phyloP scores from a whole-genome alignment of 768 basidiomycete species.

The Phlebiopsis gigantea region DNA sequence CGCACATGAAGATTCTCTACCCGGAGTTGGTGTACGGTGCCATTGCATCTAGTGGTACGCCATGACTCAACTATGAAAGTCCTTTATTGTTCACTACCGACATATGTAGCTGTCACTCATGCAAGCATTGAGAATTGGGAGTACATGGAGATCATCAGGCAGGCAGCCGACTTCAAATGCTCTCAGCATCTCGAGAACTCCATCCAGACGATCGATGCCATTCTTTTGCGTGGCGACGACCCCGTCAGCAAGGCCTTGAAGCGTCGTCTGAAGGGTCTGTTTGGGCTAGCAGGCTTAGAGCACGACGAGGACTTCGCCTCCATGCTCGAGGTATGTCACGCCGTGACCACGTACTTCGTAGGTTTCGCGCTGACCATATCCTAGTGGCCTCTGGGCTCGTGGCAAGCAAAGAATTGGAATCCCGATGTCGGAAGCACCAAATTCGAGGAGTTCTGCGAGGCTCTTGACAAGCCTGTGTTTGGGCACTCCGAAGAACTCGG shows the following conservation, averaged over 20 bases:
- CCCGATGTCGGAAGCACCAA: conserved; percentile 52
- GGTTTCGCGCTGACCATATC: not conserved
- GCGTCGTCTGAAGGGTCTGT: conserved; percentile 58
- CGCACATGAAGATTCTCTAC: conserved; percentile 84
- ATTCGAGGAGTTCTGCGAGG: conserved; percentile 67
- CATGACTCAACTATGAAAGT: not conserved
- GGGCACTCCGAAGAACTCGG: conserved; percentile 19
- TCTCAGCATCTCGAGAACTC: conserved; percentile 51
- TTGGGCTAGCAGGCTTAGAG: conserved; percentile 63
- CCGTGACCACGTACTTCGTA: not conserved
- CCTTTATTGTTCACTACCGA: conserved; percentile 1
- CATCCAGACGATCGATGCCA: conserved; percentile 54
- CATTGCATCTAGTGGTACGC: conserved; percentile 78
- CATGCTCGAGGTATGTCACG: conserved; percentile 46
- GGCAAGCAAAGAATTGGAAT: conserved; percentile 91
- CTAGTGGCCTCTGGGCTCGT: conserved; percentile 58
- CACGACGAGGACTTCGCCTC: conserved; percentile 79
- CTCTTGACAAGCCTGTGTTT: conserved; percentile 42
- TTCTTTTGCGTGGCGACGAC: conserved; percentile 35
- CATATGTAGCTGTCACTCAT: conserved; percentile 73
- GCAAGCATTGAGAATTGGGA: conserved; percentile 80
- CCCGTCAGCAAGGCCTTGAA: conserved; percentile 33
- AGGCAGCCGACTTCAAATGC: conserved; percentile 60
- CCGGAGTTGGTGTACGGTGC: conserved; percentile 87
- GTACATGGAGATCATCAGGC: conserved; percentile 80